Conservation (phyloP, 208 protist genomes). For the Tritrichomonas musculus region DNA sequence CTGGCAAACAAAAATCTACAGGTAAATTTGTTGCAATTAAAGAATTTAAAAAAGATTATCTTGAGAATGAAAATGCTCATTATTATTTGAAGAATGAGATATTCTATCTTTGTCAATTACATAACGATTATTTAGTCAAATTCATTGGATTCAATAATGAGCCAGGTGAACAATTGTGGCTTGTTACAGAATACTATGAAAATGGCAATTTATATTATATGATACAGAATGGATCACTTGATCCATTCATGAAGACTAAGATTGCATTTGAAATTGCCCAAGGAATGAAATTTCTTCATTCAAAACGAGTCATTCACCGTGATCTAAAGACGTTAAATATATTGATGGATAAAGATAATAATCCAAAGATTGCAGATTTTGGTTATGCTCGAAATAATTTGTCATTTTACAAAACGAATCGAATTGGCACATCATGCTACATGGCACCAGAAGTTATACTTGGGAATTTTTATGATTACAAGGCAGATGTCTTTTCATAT, state of each 20-base stretch:
- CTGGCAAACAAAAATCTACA: background rate
- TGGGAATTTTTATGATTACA: background rate
- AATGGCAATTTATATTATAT: background rate
- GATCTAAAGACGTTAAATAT: background rate
- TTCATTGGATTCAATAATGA: background rate
- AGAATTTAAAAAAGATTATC: background rate
- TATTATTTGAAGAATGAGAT: background rate
- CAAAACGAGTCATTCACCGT: background rate
- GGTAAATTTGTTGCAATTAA: background rate
- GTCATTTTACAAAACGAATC: background rate
- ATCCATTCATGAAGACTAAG: background rate
- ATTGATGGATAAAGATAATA: background rate
- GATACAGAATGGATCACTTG: background rate
- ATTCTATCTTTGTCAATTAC: background rate
- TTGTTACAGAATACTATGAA: background rate
- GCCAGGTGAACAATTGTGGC: background rate
- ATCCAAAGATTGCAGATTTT: background rate
- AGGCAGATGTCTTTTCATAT: background rate
- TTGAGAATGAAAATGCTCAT: background rate
- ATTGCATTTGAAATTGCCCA: background rate
- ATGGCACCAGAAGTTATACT: slow-evolving; percentile 25
- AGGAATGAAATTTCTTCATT: background rate
- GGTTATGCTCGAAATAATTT: background rate
- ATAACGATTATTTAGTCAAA: background rate
- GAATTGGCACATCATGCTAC: background rate